Evolutionary conservation across 495 filamentous ascomycete species (phyloP), one percentile per base, ranked within the genome.

Genomic region (Aspergillus incahuasiensis): DNA sequence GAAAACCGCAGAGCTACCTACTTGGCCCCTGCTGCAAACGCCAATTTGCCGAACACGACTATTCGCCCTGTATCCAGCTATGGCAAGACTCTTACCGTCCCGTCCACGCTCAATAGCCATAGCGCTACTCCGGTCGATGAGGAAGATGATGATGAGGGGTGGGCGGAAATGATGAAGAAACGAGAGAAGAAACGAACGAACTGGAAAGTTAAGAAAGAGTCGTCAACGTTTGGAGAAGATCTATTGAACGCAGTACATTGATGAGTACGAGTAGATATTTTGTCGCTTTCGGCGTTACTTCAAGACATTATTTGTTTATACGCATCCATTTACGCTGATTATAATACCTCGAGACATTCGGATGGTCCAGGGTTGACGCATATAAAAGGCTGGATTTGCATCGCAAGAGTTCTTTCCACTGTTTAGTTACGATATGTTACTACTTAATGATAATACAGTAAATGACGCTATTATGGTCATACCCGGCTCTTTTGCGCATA

Each of bases 101-200:
- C 62, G 65, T 63, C 40, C 52, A 55, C 71, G 51, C 56, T 69
- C 52, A 25, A 65, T 60, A 51, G 66, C 53, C 44, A 65, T 60
- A 51, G 66, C 53, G 42, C 40, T 28, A 22, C 61, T 52, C 62
- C 53, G 4, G 46, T 67, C 7, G 69, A 76, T 15, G 87, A 91
- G 13, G 89, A 91, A 11, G 85, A 92, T 42, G 89, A 95, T 49
- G 90, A 92, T 22, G 86, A 92, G 61, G 85, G 84, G 20, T 91
- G 90, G 90, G 86, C 85, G 48, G 86, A 90, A 51, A 91, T 95
- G 89, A 87, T 82, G 69, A 86, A 86, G 66, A 92, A 88, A 70
- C 79, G 88, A 45, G 88, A 90, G 52, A 85, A 88, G 70, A 92
- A 90, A 76, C 86, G 83, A 72, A 85, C 74, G 46, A 66, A 77